Base-by-base conservation (phyloP, 805 yeast genomes). In the Teunomyces lycoperdinae region DNA sequence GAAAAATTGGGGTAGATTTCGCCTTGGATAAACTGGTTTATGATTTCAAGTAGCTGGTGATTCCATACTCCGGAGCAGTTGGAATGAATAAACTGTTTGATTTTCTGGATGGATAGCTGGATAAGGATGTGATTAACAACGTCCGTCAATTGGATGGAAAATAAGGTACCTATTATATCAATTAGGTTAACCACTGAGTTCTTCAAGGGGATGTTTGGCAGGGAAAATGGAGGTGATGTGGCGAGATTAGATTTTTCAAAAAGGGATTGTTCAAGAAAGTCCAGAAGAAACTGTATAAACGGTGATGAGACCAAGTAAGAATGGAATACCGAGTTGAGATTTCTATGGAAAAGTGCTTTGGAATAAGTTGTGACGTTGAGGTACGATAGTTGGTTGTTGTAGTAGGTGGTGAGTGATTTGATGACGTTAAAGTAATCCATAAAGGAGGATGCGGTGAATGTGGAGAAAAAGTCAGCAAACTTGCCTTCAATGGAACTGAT, bases 31-130 rank as follows among this genome's bases (percentile, higher is more conserved):
- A 75, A 78, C 9, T 54, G 47, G 43, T 68, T 58, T 4, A 79
- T 61, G 1, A 49, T 45, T 0, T 54, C 53, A 11, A 77, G 55
- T 1, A 68, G 55, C 0, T 76, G 73, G n/a, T 38, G 51, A 41
- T 66, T 55, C 81, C 81, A 79, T 1, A 61, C 60, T 1, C 51
- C 52, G 1, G 68, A 47, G 50, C 76, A 74, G 10, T 58, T 55
- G 4, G 31, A 38, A 1, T 49, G 43, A 5, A 77, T 64, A 48
- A 64, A 63, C 4, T 49, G 41, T 24, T 58, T 60, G n/a, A 80
- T 73, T 32, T 64, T 64, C 3, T 53, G 52, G 7, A 70, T 68
- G 1, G 79, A 66, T 8, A 77, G 52, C 14, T 67, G 62, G 9
- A 77, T 65, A 3, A 78, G 56, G 3, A 61, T 56, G 24, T 55